Evolutionary conservation across 2,329 filamentous ascomycete genomes (phyloP), one percentile per base, ranked within the genome.

Genomic region (Pestalotiopsis sp.): DNA sequence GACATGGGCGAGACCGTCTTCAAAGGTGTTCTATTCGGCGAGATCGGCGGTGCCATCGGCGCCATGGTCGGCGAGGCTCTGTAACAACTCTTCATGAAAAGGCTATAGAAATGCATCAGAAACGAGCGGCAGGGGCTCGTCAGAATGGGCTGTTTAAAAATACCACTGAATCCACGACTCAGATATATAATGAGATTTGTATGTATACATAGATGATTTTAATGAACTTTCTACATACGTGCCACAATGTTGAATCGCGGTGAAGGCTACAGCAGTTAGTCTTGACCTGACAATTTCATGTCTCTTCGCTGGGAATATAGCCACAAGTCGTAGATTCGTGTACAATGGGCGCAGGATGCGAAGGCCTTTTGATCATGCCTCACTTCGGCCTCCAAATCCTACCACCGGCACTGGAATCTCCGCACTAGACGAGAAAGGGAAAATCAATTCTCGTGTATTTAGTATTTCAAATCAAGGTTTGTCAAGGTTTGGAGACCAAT

Each of bases 1-100:
- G 85, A 88, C 49, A 92, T 95, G 84, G 92, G 93, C 2, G 93
- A 95, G 82, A 86, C 84, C 11, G 88, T 96, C 38, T 87, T 97
- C 73, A 90, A 91, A 80, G 92, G 93, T 2, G 87, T 97, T 39
- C 82, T 97, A 71, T 97, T 97, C 80, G 88, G 90, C 23, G 88
- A 94, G 80, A 84, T 93, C 72, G 92, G 87, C 1, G 91, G 88
- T 2, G 81, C 85, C 65, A 88, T 92, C 17, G 87, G 89, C 4
- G 82, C 81, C 38, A 83, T 85, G 61, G 82, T 88, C 66, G 82
- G 77, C 45, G 82, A 78, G 68, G 77, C 75, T 75, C 67, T 85
- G 75, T 78, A 68, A 74, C 62, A 56, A 41, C 31, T 62, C 31
- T 20, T 36, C 17, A 36, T 11, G 2, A 58, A 58, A 57, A 38